These are phyloP conservation scores for Psilocybe azurescens DNA, from an alignment of 768 basidiomycete genomes.

Conservation along the genomic window DNA sequence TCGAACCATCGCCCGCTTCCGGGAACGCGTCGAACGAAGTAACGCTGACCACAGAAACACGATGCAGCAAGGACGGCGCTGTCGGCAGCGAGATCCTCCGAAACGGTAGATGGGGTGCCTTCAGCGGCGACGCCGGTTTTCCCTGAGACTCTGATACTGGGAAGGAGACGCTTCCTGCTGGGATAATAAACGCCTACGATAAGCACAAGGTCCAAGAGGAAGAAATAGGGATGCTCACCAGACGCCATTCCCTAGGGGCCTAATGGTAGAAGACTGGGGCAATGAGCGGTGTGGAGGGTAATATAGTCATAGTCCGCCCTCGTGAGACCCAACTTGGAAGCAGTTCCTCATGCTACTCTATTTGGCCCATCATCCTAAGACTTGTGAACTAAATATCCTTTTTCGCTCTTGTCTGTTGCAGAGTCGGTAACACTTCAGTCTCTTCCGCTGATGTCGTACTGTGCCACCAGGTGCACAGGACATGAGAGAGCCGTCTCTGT, in stretches of 20 bases:
- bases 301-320: neutral
- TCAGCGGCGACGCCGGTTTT: slow-evolving; percentile 37
- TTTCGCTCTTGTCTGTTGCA: slow-evolving; percentile 15
- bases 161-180: slow-evolving; percentile 19
- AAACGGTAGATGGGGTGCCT: slow-evolving; percentile 60
- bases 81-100: slow-evolving; percentile 66
- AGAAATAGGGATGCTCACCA: slow-evolving; percentile 12
- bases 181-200: neutral
- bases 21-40: slow-evolving; percentile 76
- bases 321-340: slow-evolving; percentile 5
- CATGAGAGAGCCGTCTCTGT: neutral
- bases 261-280: neutral
- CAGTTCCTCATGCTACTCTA: slow-evolving; percentile 3
- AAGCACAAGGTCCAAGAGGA: no score
- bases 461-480: neutral
- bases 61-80: slow-evolving; percentile 53
- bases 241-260: slow-evolving; percentile 16
- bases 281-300: neutral
- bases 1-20: slow-evolving; percentile 39
- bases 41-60: slow-evolving; percentile 73
- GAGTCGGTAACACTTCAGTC: neutral
- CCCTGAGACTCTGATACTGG: slow-evolving; percentile 22
- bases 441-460: neutral
- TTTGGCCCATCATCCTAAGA: slow-evolving; percentile 12
- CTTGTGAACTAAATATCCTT: slow-evolving; percentile 17